Evolutionary conservation across 2,329 filamentous ascomycete species (phyloP), one percentile per base, ranked within the genome.

Genomic region (Hypoxylon sp.): DNA sequence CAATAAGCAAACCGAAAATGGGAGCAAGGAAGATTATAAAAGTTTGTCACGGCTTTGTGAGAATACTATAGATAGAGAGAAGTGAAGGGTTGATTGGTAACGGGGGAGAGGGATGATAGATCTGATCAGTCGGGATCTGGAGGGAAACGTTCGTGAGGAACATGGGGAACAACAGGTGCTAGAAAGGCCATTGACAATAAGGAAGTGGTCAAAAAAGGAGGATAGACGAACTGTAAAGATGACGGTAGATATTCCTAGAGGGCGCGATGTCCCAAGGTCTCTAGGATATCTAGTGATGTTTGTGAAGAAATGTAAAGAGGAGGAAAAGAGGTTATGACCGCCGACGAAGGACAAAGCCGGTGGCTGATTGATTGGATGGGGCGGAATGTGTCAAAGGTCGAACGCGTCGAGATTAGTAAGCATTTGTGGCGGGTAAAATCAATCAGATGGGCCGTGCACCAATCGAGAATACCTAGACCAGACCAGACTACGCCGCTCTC

Each of bases 211-310:
- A 65, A 64, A 55, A 72, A 72, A 76, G 75, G 19, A 73, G 75
- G 76, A 76, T 76, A 68, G 75, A 78, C 76, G 76, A 78, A 78
- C 76, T 77, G 71, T 74, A 71, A 66, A 63, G 60, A 51, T 48
- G 62, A 48, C 32, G 63, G 58, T 60, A 65, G 56, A 68, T 65
- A 60, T 58, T 68, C 63, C 63, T 58, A 57, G 61, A 70, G 69
- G 66, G 66, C 64, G 70, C 68, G 64, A 71, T 51, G 68, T 70
- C 65, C 68, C 71, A 63, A 75, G 67, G 55, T 67, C 43, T 46
- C 53, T 14, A 56, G 64, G 64, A 65, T 65, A 51, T 69, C 55
- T 68, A 63, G 43, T 64, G 28, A 56, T 68, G 60, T 60, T 67
- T 63, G 64, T 60, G 57, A 60, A 59, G 49, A 41, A 32, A 48